Conservation (phyloP, 2,329 filamentous ascomycete species). For the Leptographium galeiforme region DNA sequence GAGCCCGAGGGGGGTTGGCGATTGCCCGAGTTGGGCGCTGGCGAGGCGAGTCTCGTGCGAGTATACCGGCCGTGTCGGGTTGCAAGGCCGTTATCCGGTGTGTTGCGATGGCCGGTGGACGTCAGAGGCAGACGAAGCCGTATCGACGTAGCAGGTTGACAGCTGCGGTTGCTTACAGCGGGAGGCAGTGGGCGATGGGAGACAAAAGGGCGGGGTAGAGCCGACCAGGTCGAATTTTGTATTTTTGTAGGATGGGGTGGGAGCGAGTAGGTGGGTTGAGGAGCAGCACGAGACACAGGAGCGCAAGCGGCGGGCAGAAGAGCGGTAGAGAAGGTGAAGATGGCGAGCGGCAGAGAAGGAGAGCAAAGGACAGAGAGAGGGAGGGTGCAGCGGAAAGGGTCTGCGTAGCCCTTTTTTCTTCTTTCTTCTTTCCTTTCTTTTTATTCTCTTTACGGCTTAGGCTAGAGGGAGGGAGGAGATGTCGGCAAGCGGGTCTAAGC, state of each 20-base stretch:
- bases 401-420: not conserved
- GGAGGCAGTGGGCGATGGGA: not conserved
- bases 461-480: conserved; percentile 3
- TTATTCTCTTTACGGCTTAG: conserved; percentile 1
- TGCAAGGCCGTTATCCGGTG: not conserved
- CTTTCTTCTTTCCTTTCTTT: not conserved
- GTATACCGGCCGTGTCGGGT: not conserved
- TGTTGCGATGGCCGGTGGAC: not conserved
- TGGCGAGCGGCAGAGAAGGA: not conserved
- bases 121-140: not conserved
- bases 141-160: not conserved
- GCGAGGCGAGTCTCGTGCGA: not conserved
- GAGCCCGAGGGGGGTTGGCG: not conserved
- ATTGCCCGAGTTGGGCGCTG: not conserved
- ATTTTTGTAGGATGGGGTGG: not conserved
- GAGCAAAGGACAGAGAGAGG: not conserved
- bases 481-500: conserved; percentile 7
- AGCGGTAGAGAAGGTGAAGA: not conserved
- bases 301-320: not conserved
- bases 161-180: not conserved
- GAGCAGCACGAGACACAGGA: not conserved
- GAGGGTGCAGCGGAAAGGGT: not conserved
- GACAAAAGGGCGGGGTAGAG: not conserved
- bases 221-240: not conserved
- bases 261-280: not conserved